Conservation (phyloP, 1,139 yeast species). For the Suhomyces coccinellae region DNA sequence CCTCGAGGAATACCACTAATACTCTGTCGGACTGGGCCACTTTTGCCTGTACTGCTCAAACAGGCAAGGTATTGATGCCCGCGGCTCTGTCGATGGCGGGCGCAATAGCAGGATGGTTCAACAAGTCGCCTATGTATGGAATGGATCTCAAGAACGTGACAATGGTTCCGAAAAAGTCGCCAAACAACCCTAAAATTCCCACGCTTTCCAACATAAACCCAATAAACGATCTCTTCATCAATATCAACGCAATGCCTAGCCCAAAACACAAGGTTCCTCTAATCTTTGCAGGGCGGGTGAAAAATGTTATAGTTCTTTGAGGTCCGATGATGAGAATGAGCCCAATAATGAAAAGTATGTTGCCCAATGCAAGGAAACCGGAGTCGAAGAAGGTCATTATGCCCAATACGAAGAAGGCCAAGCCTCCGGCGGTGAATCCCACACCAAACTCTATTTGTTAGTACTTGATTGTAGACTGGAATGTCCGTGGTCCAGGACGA, state of each 20-base stretch:
- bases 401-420: slow-evolving; percentile 77
- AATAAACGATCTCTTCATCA: slow-evolving; percentile 72
- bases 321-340: slow-evolving; percentile 84
- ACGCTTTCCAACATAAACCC: slow-evolving; percentile 85
- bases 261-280: slow-evolving; percentile 82
- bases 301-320: slow-evolving; percentile 77
- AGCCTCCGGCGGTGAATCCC: slow-evolving; percentile 87
- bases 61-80: slow-evolving; percentile 48
- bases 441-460: slow-evolving; percentile 74
- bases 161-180: slow-evolving; percentile 87
- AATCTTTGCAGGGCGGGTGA: slow-evolving; percentile 82
- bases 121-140: slow-evolving; percentile 84
- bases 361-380: slow-evolving; percentile 86
- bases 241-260: slow-evolving; percentile 72
- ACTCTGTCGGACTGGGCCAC: not conserved
- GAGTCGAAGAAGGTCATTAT: slow-evolving; percentile 85
- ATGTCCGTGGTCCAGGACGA: no score
- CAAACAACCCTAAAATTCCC: slow-evolving; percentile 88
- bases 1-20: slow-evolving; percentile 1
- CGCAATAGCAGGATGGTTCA: slow-evolving; percentile 80
- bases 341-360: slow-evolving; percentile 79
- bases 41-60: slow-evolving; percentile 18
- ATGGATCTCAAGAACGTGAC: slow-evolving; percentile 85
- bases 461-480: not conserved
- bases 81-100: slow-evolving; percentile 60